Evolutionary conservation across 1,284 basidiomycete species (phyloP).

Genomic region (Termitomyces sp.): DNA sequence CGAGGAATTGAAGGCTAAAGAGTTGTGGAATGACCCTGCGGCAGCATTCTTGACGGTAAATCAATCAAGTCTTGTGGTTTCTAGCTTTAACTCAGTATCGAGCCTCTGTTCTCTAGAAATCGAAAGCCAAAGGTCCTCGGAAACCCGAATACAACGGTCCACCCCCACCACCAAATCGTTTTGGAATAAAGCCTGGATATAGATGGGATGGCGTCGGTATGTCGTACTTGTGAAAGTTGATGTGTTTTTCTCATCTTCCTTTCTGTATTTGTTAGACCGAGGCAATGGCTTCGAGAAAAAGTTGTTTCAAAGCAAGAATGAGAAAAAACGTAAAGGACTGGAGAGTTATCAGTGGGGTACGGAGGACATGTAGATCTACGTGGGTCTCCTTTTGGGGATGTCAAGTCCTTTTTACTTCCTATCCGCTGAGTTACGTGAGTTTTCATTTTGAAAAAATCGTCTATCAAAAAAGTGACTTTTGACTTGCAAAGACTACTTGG

Average conservation of each 20-base stretch:
- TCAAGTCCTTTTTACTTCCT: neutral
- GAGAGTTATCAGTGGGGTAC: conserved; percentile 83
- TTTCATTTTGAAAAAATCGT: neutral
- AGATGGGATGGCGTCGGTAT: conserved; percentile 95
- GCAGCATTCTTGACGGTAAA: conserved; percentile 83
- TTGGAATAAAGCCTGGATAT: conserved; percentile 91
- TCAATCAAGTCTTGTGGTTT: conserved; percentile 21
- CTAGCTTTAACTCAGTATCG: neutral
- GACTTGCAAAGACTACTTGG: neutral
- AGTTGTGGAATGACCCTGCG: conserved; percentile 94
- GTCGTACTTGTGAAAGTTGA: conserved; percentile 27
- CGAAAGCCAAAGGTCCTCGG: conserved; percentile 66
- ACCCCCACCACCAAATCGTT: conserved; percentile 89
- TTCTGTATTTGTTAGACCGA: conserved; percentile 53
- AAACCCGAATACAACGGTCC: conserved; percentile 86
- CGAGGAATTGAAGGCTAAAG: conserved; percentile 70
- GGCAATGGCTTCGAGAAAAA: conserved; percentile 95
- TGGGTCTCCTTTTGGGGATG: neutral
- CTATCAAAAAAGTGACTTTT: neutral
- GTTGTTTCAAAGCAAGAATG: conserved; percentile 78
- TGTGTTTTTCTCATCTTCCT: conserved; percentile 4
- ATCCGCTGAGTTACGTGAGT: conserved; percentile 10
- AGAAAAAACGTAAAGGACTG: conserved; percentile 58
- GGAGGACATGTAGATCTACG: conserved; percentile 79
- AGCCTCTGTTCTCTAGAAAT: conserved; percentile 46